Evolutionary conservation across 495 filamentous ascomycete species (phyloP).

Genomic region (Glarea lozoyensis): DNA sequence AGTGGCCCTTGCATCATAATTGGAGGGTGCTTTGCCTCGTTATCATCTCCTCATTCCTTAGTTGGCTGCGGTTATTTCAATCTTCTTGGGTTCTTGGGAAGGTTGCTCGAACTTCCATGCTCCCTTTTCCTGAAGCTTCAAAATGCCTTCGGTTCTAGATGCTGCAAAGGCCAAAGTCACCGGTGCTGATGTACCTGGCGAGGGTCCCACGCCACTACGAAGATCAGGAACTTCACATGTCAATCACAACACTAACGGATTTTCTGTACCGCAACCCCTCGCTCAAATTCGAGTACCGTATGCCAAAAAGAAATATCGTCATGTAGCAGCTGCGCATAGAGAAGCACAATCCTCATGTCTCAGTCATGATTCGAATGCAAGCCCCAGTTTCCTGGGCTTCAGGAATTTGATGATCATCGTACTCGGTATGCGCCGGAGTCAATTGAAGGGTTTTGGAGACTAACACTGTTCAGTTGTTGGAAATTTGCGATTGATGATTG

Average conservation of each 20-base stretch:
- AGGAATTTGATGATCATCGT: constrained; percentile 95
- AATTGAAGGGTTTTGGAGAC: constrained; percentile 19
- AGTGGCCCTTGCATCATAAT: neutral
- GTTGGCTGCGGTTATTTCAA: too few species aligned
- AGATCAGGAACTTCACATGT: constrained; percentile 19
- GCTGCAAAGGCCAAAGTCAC: constrained; percentile 17
- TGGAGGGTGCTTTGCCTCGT: neutral
- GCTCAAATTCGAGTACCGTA: constrained; percentile 8
- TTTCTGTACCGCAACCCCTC: constrained; percentile 14
- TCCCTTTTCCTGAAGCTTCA: neutral
- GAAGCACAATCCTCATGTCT: constrained; percentile 64
- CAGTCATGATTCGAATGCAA: constrained; percentile 63
- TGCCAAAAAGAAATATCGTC: constrained; percentile 59
- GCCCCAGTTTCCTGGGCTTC: constrained; percentile 86
- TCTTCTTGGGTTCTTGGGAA: too few species aligned
- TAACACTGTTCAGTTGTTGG: constrained; percentile 54
- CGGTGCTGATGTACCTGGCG: constrained; percentile 1
- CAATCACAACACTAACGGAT: constrained; percentile 10
- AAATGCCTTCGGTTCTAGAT: constrained; percentile 11
- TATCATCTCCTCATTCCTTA: constrained; percentile 1
- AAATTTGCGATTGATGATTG: constrained; percentile 86
- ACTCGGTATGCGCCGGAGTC: constrained; percentile 49
- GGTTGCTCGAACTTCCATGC: constrained; percentile 3
- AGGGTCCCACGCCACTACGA: constrained; percentile 9
- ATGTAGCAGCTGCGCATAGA: constrained; percentile 80